A percentile compares a stretch with the other conserved stretches of the same genome.
Conservation (phyloP, 257 asterid genomes). For the Cruciata laevipes region DNA sequence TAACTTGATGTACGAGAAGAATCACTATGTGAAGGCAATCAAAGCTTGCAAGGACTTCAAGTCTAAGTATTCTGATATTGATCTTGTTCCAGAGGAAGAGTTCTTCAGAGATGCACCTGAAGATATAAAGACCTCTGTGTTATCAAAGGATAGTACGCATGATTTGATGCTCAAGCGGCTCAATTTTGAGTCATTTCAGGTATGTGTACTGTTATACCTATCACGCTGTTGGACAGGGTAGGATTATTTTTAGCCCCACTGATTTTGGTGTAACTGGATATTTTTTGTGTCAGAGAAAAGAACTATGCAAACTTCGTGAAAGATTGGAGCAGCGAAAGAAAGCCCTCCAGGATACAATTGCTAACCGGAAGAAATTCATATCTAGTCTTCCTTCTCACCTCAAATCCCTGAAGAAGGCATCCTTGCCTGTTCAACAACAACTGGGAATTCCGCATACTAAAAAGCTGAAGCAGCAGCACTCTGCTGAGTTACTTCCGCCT, state of each 20-base stretch:
- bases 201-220: slow-evolving; percentile 15
- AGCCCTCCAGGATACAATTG: slow-evolving; percentile 73
- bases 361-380: slow-evolving; percentile 78
- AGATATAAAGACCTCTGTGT: slow-evolving; percentile 54
- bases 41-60: slow-evolving; percentile 94
- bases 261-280: background rate
- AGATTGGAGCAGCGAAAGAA: slow-evolving; percentile 75
- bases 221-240: background rate
- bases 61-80: slow-evolving; percentile 83
- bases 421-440: slow-evolving; percentile 86
- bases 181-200: slow-evolving; percentile 88
- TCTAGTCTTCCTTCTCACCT: slow-evolving; percentile 96
- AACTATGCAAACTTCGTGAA: slow-evolving; percentile 78
- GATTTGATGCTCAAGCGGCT: slow-evolving; percentile 93
- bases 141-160: slow-evolving; percentile 60
- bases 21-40: slow-evolving; percentile 90
- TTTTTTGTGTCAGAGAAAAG: slow-evolving; percentile 70
- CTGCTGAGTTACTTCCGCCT: slow-evolving; percentile 92
- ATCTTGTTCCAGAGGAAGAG: slow-evolving; percentile 89
- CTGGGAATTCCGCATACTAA: slow-evolving; percentile 75
- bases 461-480: slow-evolving; percentile 84
- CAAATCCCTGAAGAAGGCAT: slow-evolving; percentile 92
- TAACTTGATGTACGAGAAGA: slow-evolving; percentile 92
- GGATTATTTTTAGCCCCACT: background rate
- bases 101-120: slow-evolving; percentile 75